These are phyloP conservation scores for Tilletia caries DNA, from an alignment of 1,284 basidiomycete species.

Conservation along the genomic window DNA sequence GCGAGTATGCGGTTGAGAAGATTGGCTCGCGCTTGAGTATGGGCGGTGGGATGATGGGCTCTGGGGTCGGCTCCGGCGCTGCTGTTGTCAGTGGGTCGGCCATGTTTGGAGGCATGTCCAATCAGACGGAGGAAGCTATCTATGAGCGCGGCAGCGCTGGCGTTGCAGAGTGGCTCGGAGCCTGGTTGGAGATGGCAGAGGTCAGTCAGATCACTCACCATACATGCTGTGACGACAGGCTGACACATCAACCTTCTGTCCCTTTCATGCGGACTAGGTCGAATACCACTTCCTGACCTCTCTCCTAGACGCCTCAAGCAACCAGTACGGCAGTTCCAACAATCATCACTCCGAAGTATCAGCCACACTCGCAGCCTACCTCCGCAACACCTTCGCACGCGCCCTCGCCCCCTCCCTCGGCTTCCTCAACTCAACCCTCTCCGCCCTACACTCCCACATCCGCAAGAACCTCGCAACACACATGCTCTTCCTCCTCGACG, in stretches of 20 bases:
- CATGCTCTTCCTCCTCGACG: slow-evolving; percentile 35
- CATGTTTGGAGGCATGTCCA: slow-evolving; percentile 17
- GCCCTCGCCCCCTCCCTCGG: slow-evolving; percentile 25
- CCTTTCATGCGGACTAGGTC: slow-evolving; percentile 17
- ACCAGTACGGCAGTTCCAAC: slow-evolving; percentile 21
- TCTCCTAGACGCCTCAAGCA: slow-evolving; percentile 22
- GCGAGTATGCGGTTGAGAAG: slow-evolving; percentile 34
- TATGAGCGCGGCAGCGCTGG: slow-evolving; percentile 29
- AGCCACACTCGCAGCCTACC: slow-evolving; percentile 23
- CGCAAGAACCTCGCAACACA: slow-evolving; percentile 36
- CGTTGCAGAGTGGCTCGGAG: slow-evolving; percentile 32
- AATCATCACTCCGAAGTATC: neutral
- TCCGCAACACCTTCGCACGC: slow-evolving; percentile 29
- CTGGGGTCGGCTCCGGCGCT: neutral
- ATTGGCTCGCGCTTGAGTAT: slow-evolving; percentile 23
- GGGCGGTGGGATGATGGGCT: neutral
- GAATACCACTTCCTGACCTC: slow-evolving; percentile 33
- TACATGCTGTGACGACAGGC: slow-evolving; percentile 12
- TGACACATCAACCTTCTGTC: slow-evolving; percentile 14
- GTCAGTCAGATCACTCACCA: slow-evolving; percentile 8
- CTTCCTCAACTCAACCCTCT: slow-evolving; percentile 26
- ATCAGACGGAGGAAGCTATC: slow-evolving; percentile 15
- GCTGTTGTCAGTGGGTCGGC: slow-evolving; percentile 8
- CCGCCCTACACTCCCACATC: slow-evolving; percentile 32
- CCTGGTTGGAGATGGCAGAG: slow-evolving; percentile 38